Evolutionary conservation across 306 rosid genomes (phyloP), one percentile per base, ranked within the genome.

Genomic region (Argentina anserina): DNA sequence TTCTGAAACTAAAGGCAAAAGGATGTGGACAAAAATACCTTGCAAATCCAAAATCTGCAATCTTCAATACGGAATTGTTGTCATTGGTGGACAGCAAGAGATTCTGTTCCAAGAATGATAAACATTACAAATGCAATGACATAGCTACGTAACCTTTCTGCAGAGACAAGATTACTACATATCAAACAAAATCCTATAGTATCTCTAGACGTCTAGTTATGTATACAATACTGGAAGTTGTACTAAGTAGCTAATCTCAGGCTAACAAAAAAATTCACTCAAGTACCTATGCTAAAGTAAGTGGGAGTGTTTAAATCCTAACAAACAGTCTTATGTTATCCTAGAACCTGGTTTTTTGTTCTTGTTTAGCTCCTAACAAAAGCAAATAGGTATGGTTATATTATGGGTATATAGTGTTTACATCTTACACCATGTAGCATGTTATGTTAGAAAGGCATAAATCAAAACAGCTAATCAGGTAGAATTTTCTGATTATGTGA

Each of bases 11-110:
- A 29, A 42, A 69, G 50, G 41, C 33, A 52, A 37, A 58, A 31
- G 34, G 5, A 29, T 5, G 17, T 25, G 15, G 29, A 33, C 33
- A n/a, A 11, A 50, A 58, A 67, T 86, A 92, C 99, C 99, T 88
- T 66, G 99, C 99, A 84, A 95, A 95, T 83, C 99, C 99, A 81
- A 95, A 95, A 92, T 95, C 99, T 40, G 99, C 99, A 41, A 92
- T 95, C 96, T 95, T 95, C 86, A 95, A 80, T 61, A 83, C 92
- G 25, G 97, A 79, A 72, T 81, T 88, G 72, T 87, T 88, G 75
- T 86, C 92, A 64, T 73, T 82, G 73, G 87, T 77, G 75, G 97
- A 77, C 78, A 95, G 99, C 82, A 95, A 90, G 79, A 95, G 99
- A 79, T 95, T 95, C 99, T 95, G 97, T 83, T 85, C 79, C 88